Evolutionary conservation across 2,329 filamentous ascomycete genomes (phyloP), one percentile per base, ranked within the genome.

Genomic region (Chrysoporthe austroafricana): DNA sequence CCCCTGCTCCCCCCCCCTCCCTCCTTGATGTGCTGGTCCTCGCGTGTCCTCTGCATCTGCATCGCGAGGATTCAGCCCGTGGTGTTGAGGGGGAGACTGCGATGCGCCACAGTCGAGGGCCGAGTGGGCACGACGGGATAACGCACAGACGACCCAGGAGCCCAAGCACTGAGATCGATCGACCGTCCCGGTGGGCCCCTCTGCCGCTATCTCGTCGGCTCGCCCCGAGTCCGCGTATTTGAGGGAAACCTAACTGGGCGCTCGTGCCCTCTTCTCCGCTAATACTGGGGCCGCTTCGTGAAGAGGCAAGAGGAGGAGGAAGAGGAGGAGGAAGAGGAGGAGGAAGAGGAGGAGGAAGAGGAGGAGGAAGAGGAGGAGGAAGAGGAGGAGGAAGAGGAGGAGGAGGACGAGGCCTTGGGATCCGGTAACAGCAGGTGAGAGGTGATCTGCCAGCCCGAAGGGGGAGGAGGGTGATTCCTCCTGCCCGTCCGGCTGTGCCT

Each of bases 221-320:
- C 67, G 67, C 67, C 67, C 67, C 67, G 67, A 57, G 36, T 69
- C 67, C 67, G 67, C 61, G 39, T 63, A 50, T 57, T 56, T 18
- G 59, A 44, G 21, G 14, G 5, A 52, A 59, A 57, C 43, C 18
- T 39, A 6, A 57, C 54, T 52, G 54, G 54, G 32, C 34, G 54
- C 54, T 39, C 16, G 54, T 57, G 32, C 54, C 34, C 18, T 5
- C 6, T 57, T 39, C 54, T 57, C 54, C 54, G 54, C 54, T 57
- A 57, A 57, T 57, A 57, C 54, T 57, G 54, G 54, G 34, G 32
- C 32, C 54, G n/a, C 1, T 52, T 32, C 11, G 11, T 52, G 11
- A 52, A 14, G 48, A 52, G 48, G n/a, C 9, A 21, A 26, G 8
- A 21, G n/a, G n/a, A n/a, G n/a, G n/a, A n/a, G 26, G 26, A 26